Percentiles rank a stretch among this genome's conserved stretches.
These are phyloP conservation scores for Rostrohypoxylon terebratum DNA, from an alignment of 495 filamentous ascomycete genomes.

Conservation along the genomic window DNA sequence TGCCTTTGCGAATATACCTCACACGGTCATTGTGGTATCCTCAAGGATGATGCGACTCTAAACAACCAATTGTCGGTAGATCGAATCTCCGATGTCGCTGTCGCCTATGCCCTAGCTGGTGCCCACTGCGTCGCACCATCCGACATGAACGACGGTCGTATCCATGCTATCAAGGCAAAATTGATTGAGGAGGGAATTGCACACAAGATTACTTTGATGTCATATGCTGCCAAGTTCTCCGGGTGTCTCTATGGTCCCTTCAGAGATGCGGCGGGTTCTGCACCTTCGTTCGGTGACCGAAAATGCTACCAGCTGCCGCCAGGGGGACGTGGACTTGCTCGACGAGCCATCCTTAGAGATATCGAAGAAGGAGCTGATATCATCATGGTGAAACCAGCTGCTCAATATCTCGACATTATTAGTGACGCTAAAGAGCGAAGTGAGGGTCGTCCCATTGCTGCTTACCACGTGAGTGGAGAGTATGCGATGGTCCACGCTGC, in stretches of 20 bases:
- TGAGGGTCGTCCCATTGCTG: conserved; percentile 87
- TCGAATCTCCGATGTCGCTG: conserved; percentile 89
- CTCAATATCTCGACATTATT: conserved; percentile 95
- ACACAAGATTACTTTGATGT: conserved; percentile 92
- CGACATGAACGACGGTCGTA: conserved; percentile 98
- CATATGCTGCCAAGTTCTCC: conserved; percentile 96
- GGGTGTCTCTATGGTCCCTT: conserved; percentile 98
- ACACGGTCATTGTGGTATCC: conserved; percentile 97
- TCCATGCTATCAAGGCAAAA: conserved; percentile 96
- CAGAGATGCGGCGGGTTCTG: conserved; percentile 93
- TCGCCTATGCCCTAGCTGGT: conserved; percentile 92
- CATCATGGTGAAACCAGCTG: conserved; percentile 98
- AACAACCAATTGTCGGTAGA: conserved; percentile 94
- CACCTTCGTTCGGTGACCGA: conserved; percentile 92
- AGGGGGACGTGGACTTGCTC: conserved; percentile 90
- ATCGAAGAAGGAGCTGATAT: conserved; percentile 95
- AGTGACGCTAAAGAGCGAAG: conserved; percentile 94
- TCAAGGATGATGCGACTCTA: conserved; percentile 88
- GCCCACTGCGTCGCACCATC: conserved; percentile 97
- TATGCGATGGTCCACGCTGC: conserved; percentile 98
- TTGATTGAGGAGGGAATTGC: conserved; percentile 91
- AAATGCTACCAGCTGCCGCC: conserved; percentile 96
- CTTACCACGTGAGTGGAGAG: conserved; percentile 97
- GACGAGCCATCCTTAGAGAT: conserved; percentile 89
- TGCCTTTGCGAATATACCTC: conserved; percentile 99